Base-by-base conservation (phyloP, 768 basidiomycete species). In the Dentipellis fragilis region DNA sequence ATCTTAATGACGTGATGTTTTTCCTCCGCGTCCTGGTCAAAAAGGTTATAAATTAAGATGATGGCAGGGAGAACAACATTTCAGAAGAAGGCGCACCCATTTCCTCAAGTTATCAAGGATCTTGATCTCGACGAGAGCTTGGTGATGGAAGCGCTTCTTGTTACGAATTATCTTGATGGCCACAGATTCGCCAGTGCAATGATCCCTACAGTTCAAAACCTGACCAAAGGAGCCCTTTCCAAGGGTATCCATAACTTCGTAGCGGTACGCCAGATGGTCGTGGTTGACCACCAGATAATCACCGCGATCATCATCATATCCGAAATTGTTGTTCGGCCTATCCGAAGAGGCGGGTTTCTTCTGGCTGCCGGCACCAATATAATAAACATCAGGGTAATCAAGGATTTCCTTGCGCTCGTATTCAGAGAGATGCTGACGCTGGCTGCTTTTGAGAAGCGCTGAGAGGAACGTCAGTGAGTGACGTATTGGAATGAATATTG, bases 141-240 rank as follows among this genome's bases (percentile, higher is more conserved):
- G 96, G 64, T 95, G 91, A 68, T 98, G 94, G 75, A 98, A 98
- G 49, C 96, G 80, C 71, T 98, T 97, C 78, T 97, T 98, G 75
- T 98, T 98, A 40, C 96, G 84, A 63, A 99, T 98, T 59, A 99
- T 98, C 78, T 99, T 99, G 73, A 99, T 85, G 16, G 96, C 96
- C 10, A 98, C 91, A n/a, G 92, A 93, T 64, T 89, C 81, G 10
- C 96, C 96, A 11, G 93, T 93, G 65, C 83, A 84, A 67, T 98
- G 91, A 71, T 98, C 96, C 42, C 95, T 85, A 69, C 95, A 97
- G 66, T 90, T 87, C 17, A 97, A 70, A 12, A 99, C 96, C 67
- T 98, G 96, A 16, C 96, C 96, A 63, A 99, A 99, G 8, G 95
- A 97, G 40, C 96, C 96, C 72, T 98, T 98, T 49, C 96, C 96